Evolutionary conservation across 352 stramenopile species (phyloP).

Genomic region (Aphanomyces euteiches): DNA sequence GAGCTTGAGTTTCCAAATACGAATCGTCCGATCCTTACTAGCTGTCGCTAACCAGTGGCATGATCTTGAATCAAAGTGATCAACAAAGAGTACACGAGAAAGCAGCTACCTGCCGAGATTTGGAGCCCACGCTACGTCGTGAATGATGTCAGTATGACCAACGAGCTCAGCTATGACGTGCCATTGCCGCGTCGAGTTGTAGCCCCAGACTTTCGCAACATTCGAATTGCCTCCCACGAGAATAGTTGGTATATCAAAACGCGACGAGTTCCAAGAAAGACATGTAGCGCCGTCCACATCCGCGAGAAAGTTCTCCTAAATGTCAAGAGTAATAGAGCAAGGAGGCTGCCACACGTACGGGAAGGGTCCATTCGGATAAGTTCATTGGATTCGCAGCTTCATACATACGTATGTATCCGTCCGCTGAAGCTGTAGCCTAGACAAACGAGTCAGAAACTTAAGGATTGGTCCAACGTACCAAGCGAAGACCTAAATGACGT

Average conservation of each 20-base stretch:
- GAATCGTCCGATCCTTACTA: constrained; percentile 88
- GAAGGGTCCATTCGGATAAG: constrained; percentile 91
- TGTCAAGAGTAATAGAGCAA: not conserved
- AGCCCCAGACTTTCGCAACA: constrained; percentile 87
- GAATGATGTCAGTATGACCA: constrained; percentile 85
- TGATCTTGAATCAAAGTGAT: constrained; percentile 33
- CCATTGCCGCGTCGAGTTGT: constrained; percentile 86
- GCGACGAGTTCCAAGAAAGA: constrained; percentile 92
- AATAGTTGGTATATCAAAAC: constrained; percentile 94
- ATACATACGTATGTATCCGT: constrained; percentile 95
- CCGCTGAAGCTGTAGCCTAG: constrained; percentile 89
- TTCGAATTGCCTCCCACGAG: constrained; percentile 89
- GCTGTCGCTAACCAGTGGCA: constrained; percentile 92
- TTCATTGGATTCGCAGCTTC: constrained; percentile 95
- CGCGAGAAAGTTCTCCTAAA: constrained; percentile 72
- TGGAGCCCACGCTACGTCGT: constrained; percentile 95
- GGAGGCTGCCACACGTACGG: constrained; percentile 34
- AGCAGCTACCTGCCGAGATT: constrained; percentile 86
- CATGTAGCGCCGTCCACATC: constrained; percentile 86
- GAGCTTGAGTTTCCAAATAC: constrained; percentile 81
- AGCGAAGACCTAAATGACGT: constrained; percentile 86
- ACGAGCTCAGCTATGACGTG: constrained; percentile 77
- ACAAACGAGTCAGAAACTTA: not conserved
- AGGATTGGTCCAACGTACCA: constrained; percentile 44
- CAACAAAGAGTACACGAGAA: constrained; percentile 27